phyloP scores from a whole-genome alignment of 257 asterid species.

The Solanum peruvianum region DNA sequence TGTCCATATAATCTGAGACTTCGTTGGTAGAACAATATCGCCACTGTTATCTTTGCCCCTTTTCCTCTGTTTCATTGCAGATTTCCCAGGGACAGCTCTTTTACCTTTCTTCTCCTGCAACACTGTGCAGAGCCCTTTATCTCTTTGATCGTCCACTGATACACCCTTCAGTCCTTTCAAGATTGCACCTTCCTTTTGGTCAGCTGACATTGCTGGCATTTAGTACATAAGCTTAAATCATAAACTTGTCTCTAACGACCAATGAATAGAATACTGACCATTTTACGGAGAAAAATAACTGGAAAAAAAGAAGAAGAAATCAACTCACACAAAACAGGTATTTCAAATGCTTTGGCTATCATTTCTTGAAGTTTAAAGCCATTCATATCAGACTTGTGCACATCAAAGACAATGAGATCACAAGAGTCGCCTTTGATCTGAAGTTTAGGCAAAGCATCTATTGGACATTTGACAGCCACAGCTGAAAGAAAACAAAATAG shows the following conservation, averaged over 20 bases:
- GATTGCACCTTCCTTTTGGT: not conserved
- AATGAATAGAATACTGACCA: not conserved
- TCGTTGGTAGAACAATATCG: not conserved
- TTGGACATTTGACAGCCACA: constrained; percentile 33
- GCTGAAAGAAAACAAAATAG: constrained; percentile 14
- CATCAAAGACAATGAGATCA: constrained; percentile 41
- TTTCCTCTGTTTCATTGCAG: not conserved
- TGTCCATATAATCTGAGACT: constrained; percentile 39
- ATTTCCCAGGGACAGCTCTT: not conserved
- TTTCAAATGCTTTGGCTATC: constrained; percentile 30
- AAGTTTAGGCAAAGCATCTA: constrained; percentile 35
- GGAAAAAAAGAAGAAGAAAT: not conserved
- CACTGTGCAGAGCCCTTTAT: not conserved
- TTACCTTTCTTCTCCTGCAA: not conserved
- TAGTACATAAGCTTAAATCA: not conserved
- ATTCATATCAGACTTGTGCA: constrained; percentile 45
- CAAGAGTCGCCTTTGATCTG: constrained; percentile 16
- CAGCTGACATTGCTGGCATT: constrained; percentile 44
- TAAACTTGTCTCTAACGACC: not conserved
- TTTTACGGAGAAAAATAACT: not conserved
- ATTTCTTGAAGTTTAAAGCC: constrained; percentile 32
- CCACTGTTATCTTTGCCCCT: not conserved
- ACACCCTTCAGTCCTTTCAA: not conserved
- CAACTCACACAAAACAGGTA: constrained; percentile 48
- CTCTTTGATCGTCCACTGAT: not conserved